Percentiles rank a stretch among this genome's conserved stretches.
These are phyloP conservation scores for Puccinia triticina DNA, from an alignment of 1,284 basidiomycete species.

Conservation along the genomic window DNA sequence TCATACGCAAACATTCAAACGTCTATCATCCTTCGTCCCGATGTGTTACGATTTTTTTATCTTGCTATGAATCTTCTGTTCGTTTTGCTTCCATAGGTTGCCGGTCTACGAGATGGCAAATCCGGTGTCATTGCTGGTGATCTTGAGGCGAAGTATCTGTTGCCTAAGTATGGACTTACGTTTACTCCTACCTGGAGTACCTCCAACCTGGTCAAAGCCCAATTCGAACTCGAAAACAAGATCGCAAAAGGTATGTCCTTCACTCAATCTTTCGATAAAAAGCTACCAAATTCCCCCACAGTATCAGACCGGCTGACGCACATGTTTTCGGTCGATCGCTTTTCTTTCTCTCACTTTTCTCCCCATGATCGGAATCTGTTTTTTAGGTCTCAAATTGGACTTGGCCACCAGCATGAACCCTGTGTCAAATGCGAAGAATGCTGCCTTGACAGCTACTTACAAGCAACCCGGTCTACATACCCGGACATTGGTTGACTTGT, in stretches of 20 bases:
- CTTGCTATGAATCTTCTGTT: slow-evolving; percentile 15
- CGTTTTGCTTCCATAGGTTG: slow-evolving; percentile 36
- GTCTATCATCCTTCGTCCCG: too few relatives aligned
- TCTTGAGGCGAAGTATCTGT: slow-evolving; percentile 60
- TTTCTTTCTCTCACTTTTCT: neutral
- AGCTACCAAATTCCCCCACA: neutral
- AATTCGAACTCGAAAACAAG: slow-evolving; percentile 96
- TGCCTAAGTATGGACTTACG: slow-evolving; percentile 59
- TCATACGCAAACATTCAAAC: too few relatives aligned
- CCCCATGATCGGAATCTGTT: neutral
- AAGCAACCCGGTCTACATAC: slow-evolving; percentile 96
- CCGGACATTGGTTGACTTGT: slow-evolving; percentile 85
- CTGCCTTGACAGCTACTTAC: slow-evolving; percentile 80
- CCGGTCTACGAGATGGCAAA: slow-evolving; percentile 59
- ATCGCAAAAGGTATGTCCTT: slow-evolving; percentile 75
- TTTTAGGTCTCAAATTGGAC: slow-evolving; percentile 84
- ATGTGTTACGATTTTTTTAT: slow-evolving; percentile 17
- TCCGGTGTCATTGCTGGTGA: slow-evolving; percentile 59
- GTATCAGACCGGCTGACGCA: neutral
- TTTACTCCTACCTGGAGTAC: slow-evolving; percentile 75
- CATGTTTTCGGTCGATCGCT: slow-evolving; percentile 1
- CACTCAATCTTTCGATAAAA: neutral
- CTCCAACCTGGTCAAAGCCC: slow-evolving; percentile 82
- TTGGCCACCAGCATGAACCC: slow-evolving; percentile 82
- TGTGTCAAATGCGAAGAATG: slow-evolving; percentile 76